These are phyloP conservation scores for Candida adriatica DNA, from an alignment of 805 yeast species.

Conservation along the genomic window DNA sequence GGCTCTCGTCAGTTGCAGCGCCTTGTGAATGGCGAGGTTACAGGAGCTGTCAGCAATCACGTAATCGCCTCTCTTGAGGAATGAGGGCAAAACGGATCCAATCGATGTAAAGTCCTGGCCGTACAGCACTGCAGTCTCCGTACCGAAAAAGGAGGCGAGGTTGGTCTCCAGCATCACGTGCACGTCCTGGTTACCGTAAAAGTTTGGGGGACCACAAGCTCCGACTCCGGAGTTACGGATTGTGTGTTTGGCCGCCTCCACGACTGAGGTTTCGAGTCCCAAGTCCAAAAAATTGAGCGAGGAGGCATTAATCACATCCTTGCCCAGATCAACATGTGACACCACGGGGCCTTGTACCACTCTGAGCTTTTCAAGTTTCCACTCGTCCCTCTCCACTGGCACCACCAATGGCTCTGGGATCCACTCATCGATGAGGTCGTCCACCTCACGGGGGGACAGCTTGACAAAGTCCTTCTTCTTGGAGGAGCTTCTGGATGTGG, in stretches of 20 bases:
- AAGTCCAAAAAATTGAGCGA: slow-evolving; percentile 67
- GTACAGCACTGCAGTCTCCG: slow-evolving; percentile 75
- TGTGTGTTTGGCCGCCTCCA: slow-evolving; percentile 45
- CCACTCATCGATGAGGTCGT: slow-evolving; percentile 87
- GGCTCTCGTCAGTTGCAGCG: slow-evolving; percentile 79
- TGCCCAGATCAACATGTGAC: slow-evolving; percentile 21
- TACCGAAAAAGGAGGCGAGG: slow-evolving; percentile 66
- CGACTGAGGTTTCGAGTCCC: slow-evolving; percentile 40
- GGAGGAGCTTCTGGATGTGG: slow-evolving; percentile 67
- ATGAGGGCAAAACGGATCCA: slow-evolving; percentile 85
- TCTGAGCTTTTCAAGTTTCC: slow-evolving; percentile 64
- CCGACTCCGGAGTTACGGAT: slow-evolving; percentile 84
- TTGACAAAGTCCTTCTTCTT: slow-evolving; percentile 65
- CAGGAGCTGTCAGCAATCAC: slow-evolving; percentile 81
- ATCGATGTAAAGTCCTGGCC: slow-evolving; percentile 91
- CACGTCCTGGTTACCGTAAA: slow-evolving; percentile 91
- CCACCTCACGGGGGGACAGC: slow-evolving; percentile 57
- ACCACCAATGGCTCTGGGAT: slow-evolving; percentile 77
- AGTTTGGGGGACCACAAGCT: slow-evolving; percentile 97
- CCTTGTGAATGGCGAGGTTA: slow-evolving; percentile 77
- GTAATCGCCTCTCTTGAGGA: slow-evolving; percentile 90
- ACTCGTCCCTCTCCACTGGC: slow-evolving; percentile 44
- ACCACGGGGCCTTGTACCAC: slow-evolving; percentile 47
- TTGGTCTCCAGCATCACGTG: slow-evolving; percentile 76
- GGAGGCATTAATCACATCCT: slow-evolving; percentile 55